Evolutionary conservation across 73 alveolate genomes (phyloP).

Genomic region (Symbiodinium pilosum): DNA sequence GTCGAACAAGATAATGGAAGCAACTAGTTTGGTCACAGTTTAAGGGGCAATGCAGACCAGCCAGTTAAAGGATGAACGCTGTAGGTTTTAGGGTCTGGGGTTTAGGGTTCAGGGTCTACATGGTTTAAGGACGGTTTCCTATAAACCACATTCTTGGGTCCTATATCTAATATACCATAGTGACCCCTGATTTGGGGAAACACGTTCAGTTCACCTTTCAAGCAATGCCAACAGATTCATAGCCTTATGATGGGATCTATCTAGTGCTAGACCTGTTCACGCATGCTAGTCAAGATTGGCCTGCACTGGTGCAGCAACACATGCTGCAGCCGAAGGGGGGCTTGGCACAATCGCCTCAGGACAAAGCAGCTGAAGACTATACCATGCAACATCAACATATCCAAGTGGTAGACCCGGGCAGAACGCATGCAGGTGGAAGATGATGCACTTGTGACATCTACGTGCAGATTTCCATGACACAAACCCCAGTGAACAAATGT

Average conservation of each 20-base stretch:
- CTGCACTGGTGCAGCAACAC: neutral
- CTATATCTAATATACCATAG: too few species aligned
- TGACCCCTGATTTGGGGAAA: neutral
- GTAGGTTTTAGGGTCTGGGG: neutral
- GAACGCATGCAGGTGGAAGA: constrained; percentile 1
- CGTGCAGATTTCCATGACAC: too few species aligned
- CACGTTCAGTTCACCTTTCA: too few species aligned
- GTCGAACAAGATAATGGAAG: too few species aligned
- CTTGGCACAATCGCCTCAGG: neutral
- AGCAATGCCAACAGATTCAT: too few species aligned
- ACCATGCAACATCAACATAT: neutral
- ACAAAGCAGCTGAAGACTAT: too few species aligned
- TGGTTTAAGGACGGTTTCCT: too few species aligned
- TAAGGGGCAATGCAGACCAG: too few species aligned
- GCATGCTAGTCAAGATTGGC: neutral
- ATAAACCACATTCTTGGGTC: too few species aligned
- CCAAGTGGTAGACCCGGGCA: neutral
- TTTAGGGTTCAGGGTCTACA: neutral
- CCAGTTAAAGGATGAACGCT: neutral
- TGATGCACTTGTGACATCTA: neutral
- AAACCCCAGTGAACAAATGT: too few species aligned
- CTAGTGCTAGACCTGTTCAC: neutral
- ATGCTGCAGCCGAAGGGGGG: neutral
- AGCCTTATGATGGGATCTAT: neutral
- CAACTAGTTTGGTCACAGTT: too few species aligned